These are phyloP conservation scores for Hippophae gyantsensis DNA, from an alignment of 306 rosid species.

Conservation along the genomic window DNA sequence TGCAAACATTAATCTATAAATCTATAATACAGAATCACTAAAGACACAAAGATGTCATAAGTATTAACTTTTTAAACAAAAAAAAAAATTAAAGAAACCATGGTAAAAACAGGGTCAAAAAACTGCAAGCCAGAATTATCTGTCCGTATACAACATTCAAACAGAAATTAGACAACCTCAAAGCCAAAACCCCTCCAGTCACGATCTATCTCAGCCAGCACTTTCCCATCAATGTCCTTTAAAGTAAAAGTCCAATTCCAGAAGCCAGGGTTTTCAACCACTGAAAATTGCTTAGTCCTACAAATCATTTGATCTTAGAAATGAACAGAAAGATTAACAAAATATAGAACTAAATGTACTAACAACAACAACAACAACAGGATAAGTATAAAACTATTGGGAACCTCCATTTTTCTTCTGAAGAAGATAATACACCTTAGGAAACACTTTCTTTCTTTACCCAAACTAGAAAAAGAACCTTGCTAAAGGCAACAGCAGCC, in stretches of 20 bases:
- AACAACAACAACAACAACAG: not conserved
- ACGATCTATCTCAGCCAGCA: constrained; percentile 85
- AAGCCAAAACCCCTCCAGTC: constrained; percentile 98
- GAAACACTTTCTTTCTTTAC: too few relatives aligned
- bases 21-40: not conserved
- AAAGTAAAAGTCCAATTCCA: constrained; percentile 97
- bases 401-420: too few relatives aligned
- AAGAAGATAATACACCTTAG: too few relatives aligned
- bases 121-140: not conserved
- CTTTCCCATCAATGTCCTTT: constrained; percentile 67
- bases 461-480: too few relatives aligned
- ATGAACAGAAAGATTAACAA: not conserved
- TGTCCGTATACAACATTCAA: not conserved
- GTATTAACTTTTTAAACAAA: not conserved
- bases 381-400: too few relatives aligned
- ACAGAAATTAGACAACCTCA: constrained; percentile 54
- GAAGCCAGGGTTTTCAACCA: constrained; percentile 94
- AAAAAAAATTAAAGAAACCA: not conserved
- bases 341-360: constrained; percentile 1
- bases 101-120: not conserved
- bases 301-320: constrained; percentile 22
- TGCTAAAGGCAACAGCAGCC: too few relatives aligned
- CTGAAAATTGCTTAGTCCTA: constrained; percentile 81
- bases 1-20: not conserved
- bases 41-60: too few relatives aligned